Percentiles rank a stretch among this genome's conserved stretches.
These are phyloP conservation scores for Heterobasidion irregulare DNA, from an alignment of 1,284 basidiomycete species.

Conservation along the genomic window DNA sequence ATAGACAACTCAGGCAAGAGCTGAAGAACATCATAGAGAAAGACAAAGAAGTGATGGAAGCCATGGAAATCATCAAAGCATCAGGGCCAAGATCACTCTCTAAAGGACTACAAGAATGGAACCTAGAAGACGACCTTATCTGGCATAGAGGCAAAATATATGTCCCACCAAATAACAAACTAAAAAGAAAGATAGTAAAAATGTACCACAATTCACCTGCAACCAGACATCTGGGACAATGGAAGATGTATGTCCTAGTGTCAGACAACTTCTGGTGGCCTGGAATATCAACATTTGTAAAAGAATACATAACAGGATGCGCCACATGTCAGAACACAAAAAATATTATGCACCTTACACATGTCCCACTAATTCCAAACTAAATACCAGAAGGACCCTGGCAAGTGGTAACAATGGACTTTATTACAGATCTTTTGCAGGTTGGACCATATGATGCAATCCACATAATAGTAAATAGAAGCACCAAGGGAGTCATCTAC, in stretches of 20 bases:
- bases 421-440: too few species aligned
- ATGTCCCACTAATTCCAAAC: too few species aligned
- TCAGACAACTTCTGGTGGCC: slow-evolving; percentile 25
- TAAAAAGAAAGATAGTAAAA: slow-evolving; percentile 16
- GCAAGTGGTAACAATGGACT: too few species aligned
- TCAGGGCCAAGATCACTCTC: slow-evolving; percentile 2
- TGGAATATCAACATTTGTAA: slow-evolving; percentile 14
- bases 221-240: slow-evolving; percentile 27
- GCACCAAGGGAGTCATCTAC: too few species aligned
- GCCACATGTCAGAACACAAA: slow-evolving; percentile 17
- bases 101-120: slow-evolving; percentile 14
- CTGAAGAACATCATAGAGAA: not conserved
- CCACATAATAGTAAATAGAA: too few species aligned
- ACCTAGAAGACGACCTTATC: slow-evolving; percentile 13
- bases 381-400: too few species aligned
- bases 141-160: slow-evolving; percentile 16
- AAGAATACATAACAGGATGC: slow-evolving; percentile 19
- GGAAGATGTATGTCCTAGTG: slow-evolving; percentile 21
- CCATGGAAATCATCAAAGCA: not conserved
- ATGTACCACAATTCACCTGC: slow-evolving; percentile 18
- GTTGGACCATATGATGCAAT: too few species aligned
- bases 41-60: slow-evolving; percentile 1
- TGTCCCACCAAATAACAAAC: slow-evolving; percentile 15
- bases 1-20: not conserved
- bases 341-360: too few species aligned